A percentile compares a stretch with the other conserved stretches of the same genome.
Conservation (phyloP, 179 eudicot species). For the Beta corolliflora region DNA sequence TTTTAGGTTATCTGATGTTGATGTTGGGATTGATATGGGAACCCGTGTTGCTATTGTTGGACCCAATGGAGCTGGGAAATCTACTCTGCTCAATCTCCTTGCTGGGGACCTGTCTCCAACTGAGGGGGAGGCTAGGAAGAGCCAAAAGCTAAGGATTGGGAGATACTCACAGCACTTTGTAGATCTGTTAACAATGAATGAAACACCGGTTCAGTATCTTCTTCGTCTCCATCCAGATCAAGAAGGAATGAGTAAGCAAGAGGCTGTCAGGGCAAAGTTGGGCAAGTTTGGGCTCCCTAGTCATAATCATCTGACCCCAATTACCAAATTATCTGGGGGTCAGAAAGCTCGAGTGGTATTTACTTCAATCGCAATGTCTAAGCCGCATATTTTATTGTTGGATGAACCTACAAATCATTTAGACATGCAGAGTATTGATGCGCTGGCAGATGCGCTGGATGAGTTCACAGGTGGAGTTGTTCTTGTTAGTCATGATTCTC, state of each 20-base stretch:
- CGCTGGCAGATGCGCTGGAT: conserved; percentile 82
- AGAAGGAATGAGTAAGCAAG: conserved; percentile 85
- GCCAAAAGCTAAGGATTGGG: conserved; percentile 83
- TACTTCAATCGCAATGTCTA: conserved; percentile 87
- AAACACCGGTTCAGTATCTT: conserved; percentile 77
- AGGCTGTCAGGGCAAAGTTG: conserved; percentile 84
- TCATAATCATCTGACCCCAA: conserved; percentile 80
- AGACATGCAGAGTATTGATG: conserved; percentile 96
- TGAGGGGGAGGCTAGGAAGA: conserved; percentile 78
- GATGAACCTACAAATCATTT: conserved; percentile 88
- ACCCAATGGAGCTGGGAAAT: conserved; percentile 90
- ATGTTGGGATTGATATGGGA: conserved; percentile 94
- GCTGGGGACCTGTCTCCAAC: conserved; percentile 79
- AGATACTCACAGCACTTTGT: conserved; percentile 89
- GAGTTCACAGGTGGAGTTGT: conserved; percentile 85
- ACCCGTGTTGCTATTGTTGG: conserved; percentile 90
- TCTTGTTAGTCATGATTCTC: conserved; percentile 80
- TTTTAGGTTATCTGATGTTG: conserved; percentile 70
- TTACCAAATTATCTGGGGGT: conserved; percentile 83
- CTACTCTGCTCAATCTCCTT: conserved; percentile 75
- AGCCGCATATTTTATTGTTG: conserved; percentile 70
- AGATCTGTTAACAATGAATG: conserved; percentile 77
- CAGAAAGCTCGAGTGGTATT: conserved; percentile 84
- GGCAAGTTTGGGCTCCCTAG: conserved; percentile 89
- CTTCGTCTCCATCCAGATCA: conserved; percentile 87